Conservation (phyloP, 2,329 filamentous ascomycete species). For the Nakataea oryzae region DNA sequence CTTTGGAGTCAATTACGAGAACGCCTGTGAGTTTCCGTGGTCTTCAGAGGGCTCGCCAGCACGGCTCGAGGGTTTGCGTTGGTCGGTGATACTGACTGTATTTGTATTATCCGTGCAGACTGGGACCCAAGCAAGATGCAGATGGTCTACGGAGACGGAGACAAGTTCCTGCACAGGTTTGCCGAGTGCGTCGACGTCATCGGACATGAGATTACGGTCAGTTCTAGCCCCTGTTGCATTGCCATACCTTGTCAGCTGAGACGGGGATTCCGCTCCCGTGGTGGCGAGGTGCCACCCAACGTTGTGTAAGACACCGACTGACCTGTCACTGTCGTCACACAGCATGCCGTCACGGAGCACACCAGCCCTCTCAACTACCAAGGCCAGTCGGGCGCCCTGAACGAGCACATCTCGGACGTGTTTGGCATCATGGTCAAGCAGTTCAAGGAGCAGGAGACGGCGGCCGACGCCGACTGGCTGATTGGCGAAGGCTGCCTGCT, state of each 20-base stretch:
- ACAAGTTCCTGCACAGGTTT: constrained; percentile 39
- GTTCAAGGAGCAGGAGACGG: constrained; percentile 31
- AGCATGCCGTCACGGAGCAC: constrained; percentile 41
- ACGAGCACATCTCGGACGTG: constrained; percentile 45
- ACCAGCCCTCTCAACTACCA: constrained; percentile 37
- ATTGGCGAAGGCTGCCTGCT: constrained; percentile 42
- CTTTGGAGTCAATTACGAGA: constrained; percentile 37
- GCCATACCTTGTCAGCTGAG: neutral
- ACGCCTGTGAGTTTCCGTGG: constrained; percentile 31
- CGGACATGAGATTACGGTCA: constrained; percentile 40
- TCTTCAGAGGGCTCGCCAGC: neutral
- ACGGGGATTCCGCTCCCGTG: neutral
- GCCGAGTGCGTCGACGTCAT: constrained; percentile 43
- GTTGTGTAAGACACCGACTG: neutral
- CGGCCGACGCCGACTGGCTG: constrained; percentile 40
- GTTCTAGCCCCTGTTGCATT: neutral
- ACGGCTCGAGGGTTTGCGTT: neutral
- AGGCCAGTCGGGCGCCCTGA: constrained; percentile 43
- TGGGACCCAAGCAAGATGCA: constrained; percentile 38
- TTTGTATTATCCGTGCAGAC: constrained; percentile 18
- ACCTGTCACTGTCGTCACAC: neutral
- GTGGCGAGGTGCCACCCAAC: neutral
- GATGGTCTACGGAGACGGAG: constrained; percentile 47
- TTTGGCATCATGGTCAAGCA: constrained; percentile 50
- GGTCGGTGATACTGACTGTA: neutral